A percentile compares a stretch with the other conserved stretches of the same genome.
phyloP scores from a whole-genome alignment of 257 asterid genomes.

The Mitragyna speciosa region DNA sequence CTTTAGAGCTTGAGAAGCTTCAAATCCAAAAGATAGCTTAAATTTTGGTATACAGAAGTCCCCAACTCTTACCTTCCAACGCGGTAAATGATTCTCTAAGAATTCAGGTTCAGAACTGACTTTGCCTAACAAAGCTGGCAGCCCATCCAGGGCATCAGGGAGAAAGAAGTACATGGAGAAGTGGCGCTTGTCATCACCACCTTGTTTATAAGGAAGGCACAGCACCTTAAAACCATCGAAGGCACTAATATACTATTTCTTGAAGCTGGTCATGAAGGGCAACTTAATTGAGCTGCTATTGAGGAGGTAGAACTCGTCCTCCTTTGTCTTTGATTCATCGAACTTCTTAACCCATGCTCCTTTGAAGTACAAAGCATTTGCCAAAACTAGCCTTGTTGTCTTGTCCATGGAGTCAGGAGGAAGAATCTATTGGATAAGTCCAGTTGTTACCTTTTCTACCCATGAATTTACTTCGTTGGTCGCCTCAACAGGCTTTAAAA shows the following conservation, averaged over 20 bases:
- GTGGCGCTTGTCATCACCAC: conserved; percentile 32
- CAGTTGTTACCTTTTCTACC: conserved; percentile 38
- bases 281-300: conserved; percentile 29
- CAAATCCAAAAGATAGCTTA: conserved; percentile 38
- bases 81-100: conserved; percentile 31
- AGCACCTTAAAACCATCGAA: conserved; percentile 38
- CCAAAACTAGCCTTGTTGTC: conserved; percentile 32
- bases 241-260: conserved; percentile 19
- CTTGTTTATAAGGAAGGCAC: conserved; percentile 35
- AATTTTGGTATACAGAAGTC: conserved; percentile 39
- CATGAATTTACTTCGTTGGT: conserved; percentile 37
- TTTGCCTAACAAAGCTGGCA: conserved; percentile 31
- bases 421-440: conserved; percentile 39
- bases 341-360: conserved; percentile 39
- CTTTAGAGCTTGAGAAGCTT: conserved; percentile 37
- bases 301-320: conserved; percentile 30
- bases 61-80: conserved; percentile 18
- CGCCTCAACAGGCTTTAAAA: conserved; percentile 34
- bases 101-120: conserved; percentile 32
- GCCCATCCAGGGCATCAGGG: conserved; percentile 38
- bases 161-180: conserved; percentile 45
- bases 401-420: conserved; percentile 29
- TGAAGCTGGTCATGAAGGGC: conserved; percentile 41
- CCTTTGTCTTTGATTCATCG: conserved; percentile 27
- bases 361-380: conserved; percentile 42